Evolutionary conservation across 2,329 filamentous ascomycete genomes (phyloP), one percentile per base, ranked within the genome.

Genomic region (Botrytis fragariae): DNA sequence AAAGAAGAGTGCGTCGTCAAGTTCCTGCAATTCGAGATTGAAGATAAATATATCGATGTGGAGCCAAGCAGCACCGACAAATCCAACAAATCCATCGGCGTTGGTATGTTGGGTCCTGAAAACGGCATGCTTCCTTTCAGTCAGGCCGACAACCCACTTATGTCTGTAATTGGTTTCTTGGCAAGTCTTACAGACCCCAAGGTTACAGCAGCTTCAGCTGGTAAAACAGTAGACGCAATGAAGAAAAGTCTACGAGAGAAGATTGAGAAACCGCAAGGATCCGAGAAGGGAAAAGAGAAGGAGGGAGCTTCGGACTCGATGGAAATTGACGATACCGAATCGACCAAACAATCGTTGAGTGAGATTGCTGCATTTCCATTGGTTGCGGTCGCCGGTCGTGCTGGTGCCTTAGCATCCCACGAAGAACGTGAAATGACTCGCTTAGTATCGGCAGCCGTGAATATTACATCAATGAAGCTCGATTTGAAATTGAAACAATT

Each of bases 341-440:
- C 85, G 0, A 87, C 85, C 0, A 87, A 84, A 0, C 75, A 77
- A 37, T 85, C 85, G 0, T 83, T 84, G 3, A 86, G 79, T 54
- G 84, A 86, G 6, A 82, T 94, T 69, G 90, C 94, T 10, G 95
- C 91, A 44, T 91, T 97, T 73, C 94, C 95, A 2, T 88, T 99
- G 68, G 94, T 93, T 29, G 89, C 95, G 14, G 92, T 95, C 75
- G 95, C 95, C 20, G 94, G 93, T 3, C 93, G 96, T 74, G 90
- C 95, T 2, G 92, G 93, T 12, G 96, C 92, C 5, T 90, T 99
- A 48, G 95, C 95, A 42, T 98, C 95, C 4, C 94, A 98, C 78
- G 95, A 98, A 82, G 96, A 99, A 83, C 93, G 97, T 73, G 94
- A 98, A 83, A 96, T 98, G 89, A 97, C 95, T 32, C 92, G 94